phyloP scores from a whole-genome alignment of 768 basidiomycete genomes.

The Trametes meyenii region DNA sequence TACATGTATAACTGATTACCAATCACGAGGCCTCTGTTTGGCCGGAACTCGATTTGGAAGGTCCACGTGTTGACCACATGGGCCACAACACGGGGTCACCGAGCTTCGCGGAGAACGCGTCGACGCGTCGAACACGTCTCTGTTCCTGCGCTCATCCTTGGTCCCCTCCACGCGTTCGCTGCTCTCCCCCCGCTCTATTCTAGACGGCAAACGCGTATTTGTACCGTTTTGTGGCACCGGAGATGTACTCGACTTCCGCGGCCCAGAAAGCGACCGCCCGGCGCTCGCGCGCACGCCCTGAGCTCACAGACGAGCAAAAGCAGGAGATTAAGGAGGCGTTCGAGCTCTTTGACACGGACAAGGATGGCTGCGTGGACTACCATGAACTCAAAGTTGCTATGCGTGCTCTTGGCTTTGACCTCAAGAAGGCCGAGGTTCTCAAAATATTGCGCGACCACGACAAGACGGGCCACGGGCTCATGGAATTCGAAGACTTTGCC shows the following conservation, averaged over 20 bases:
- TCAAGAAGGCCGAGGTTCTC: slow-evolving; percentile 98
- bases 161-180: background rate
- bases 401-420: slow-evolving; percentile 95
- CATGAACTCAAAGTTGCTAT: slow-evolving; percentile 99
- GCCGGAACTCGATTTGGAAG: background rate
- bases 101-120: slow-evolving; percentile 9
- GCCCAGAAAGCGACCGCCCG: slow-evolving; percentile 70
- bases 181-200: background rate
- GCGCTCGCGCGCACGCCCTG: slow-evolving; percentile 74
- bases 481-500: slow-evolving; percentile 93
- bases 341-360: slow-evolving; percentile 98
- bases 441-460: slow-evolving; percentile 92
- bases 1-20: background rate
- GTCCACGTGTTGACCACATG: slow-evolving; percentile 11
- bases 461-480: slow-evolving; percentile 77
- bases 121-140: slow-evolving; percentile 20
- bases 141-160: background rate
- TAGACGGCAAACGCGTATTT: slow-evolving; percentile 2
- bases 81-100: background rate
- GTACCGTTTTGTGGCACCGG: too few species aligned
- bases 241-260: slow-evolving; percentile 49
- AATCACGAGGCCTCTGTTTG: background rate
- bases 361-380: slow-evolving; percentile 94
- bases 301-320: slow-evolving; percentile 86
- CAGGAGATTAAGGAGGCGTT: slow-evolving; percentile 99